Conservation (phyloP, 148 eudicot species). For the Nepenthes gracilis region DNA sequence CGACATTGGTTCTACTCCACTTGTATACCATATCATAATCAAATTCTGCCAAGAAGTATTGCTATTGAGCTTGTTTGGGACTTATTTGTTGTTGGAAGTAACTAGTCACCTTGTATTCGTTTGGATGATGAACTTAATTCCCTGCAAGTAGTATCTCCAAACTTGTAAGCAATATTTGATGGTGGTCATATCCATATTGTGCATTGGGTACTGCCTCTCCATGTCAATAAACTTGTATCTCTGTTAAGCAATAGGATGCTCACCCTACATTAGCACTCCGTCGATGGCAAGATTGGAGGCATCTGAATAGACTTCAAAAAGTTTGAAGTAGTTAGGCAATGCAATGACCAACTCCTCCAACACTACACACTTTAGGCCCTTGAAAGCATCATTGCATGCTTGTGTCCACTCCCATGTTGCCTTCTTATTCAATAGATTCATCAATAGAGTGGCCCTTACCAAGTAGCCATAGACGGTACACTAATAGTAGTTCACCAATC, state of each 20-base stretch:
- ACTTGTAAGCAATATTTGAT: background rate
- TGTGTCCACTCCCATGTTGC: background rate
- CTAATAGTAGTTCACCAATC: no score
- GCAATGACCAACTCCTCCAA: background rate
- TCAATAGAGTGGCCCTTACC: no score
- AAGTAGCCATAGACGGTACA: no score
- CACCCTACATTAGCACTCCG: constrained; percentile 6
- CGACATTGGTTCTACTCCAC: background rate
- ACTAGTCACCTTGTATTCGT: background rate
- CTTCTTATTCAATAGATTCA: no score
- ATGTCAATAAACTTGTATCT: constrained; percentile 1
- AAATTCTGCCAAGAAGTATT: background rate
- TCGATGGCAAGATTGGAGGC: constrained; percentile 6
- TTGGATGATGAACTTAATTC: background rate
- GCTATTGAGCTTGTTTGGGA: background rate
- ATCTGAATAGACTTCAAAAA: background rate
- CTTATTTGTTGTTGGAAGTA: constrained; percentile 3
- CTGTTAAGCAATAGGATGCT: constrained; percentile 5
- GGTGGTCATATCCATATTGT: constrained; percentile 6
- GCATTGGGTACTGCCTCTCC: background rate
- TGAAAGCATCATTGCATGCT: background rate
- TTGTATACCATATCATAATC: background rate
- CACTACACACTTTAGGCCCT: background rate
- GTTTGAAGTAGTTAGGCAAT: background rate
- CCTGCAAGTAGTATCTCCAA: constrained; percentile 3